Conservation (phyloP, 306 rosid genomes). For the Pyrus communis region DNA sequence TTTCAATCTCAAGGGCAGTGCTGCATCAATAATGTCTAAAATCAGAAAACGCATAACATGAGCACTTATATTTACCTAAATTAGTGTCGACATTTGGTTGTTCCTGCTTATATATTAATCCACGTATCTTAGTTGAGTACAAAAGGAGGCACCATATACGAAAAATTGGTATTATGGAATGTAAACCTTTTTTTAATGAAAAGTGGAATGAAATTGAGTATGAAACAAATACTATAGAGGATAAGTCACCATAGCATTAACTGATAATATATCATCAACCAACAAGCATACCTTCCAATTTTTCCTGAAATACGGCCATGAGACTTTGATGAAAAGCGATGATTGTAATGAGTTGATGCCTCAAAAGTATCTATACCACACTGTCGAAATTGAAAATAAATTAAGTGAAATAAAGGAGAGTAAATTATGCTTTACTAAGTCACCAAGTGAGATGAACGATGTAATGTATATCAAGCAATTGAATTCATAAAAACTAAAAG, state of each 20-base stretch:
- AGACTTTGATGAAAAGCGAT: conserved; percentile 73
- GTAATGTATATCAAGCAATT: background rate
- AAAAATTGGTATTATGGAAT: no score
- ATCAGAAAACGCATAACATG: conserved; percentile 10
- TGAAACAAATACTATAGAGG: background rate
- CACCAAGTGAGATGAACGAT: background rate
- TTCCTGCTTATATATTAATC: background rate
- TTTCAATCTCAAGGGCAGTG: conserved; percentile 81
- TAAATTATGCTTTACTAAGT: background rate
- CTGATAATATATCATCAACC: background rate
- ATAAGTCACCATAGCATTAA: background rate
- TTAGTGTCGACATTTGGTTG: background rate
- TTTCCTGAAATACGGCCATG: conserved; percentile 77
- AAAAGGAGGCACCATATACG: background rate
- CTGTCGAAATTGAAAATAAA: conserved; percentile 46
- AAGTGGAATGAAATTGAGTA: background rate
- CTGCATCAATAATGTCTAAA: conserved; percentile 34
- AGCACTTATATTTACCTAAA: background rate
- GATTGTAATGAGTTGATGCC: conserved; percentile 63
- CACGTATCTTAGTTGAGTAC: background rate
- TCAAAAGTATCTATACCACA: conserved; percentile 67
- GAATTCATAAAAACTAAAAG: background rate
- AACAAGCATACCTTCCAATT: conserved; percentile 67
- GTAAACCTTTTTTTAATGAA: no score
- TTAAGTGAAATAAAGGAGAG: conserved; percentile 1